These are phyloP conservation scores for Coemansia sp. DNA, from an alignment of 192 early-diverging fungal genomes.

Conservation along the genomic window DNA sequence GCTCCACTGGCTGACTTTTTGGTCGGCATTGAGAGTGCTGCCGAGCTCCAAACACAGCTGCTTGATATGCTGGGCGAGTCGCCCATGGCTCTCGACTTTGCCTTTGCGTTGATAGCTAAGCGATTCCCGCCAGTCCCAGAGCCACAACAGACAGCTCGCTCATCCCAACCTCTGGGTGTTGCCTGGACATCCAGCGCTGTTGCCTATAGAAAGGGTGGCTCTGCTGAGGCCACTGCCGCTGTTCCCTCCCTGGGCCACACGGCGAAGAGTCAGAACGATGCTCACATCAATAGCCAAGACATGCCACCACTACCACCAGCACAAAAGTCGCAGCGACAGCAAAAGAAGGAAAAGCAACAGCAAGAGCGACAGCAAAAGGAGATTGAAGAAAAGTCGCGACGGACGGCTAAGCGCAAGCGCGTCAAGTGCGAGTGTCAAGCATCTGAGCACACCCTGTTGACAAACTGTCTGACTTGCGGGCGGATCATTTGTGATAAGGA, in stretches of 20 bases:
- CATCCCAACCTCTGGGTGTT: not conserved
- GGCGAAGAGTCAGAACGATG: not conserved
- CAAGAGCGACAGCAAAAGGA: constrained; percentile 16
- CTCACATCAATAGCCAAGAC: not conserved
- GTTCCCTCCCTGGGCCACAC: not conserved
- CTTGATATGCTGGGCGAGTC: constrained; percentile 56
- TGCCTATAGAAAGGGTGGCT: constrained; percentile 9
- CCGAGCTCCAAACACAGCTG: constrained; percentile 46
- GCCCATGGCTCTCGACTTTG: constrained; percentile 47
- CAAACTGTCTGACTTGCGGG: constrained; percentile 59
- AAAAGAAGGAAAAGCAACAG: constrained; percentile 35
- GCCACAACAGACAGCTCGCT: constrained; percentile 2
- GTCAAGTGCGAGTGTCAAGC: constrained; percentile 55
- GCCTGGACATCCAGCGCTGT: constrained; percentile 4
- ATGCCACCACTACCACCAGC: not conserved
- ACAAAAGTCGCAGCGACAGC: constrained; percentile 42
- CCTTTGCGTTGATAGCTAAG: constrained; percentile 35
- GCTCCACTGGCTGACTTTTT: constrained; percentile 47
- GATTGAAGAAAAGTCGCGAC: constrained; percentile 17
- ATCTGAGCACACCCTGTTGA: constrained; percentile 47
- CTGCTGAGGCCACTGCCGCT: not conserved
- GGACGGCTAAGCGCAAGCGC: constrained; percentile 36
- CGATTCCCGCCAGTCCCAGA: constrained; percentile 30
- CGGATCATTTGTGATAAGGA: constrained; percentile 58
- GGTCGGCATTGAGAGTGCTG: constrained; percentile 20